phyloP scores from a whole-genome alignment of 345 rosid genomes.

The Arabidopsis suecica region DNA sequence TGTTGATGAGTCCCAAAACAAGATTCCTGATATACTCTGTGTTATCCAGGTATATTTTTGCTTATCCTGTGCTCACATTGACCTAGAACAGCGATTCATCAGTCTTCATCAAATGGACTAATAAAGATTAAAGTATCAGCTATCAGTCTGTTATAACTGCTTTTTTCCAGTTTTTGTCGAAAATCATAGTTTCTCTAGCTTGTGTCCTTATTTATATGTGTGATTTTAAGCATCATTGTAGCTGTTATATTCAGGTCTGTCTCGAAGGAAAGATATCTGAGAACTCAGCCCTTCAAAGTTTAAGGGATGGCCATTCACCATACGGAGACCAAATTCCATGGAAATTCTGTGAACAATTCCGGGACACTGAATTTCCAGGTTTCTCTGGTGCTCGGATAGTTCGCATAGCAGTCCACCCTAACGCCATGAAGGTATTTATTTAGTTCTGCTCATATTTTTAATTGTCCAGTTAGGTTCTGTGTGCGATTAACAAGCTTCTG shows the following conservation, averaged over 20 bases:
- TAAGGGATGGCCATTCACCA: slow-evolving; percentile 82
- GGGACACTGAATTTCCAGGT: slow-evolving; percentile 78
- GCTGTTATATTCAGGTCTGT: slow-evolving; percentile 57
- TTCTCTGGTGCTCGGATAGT: slow-evolving; percentile 98
- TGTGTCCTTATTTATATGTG: slow-evolving; percentile 7
- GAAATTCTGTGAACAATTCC: slow-evolving; percentile 93
- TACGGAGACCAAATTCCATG: slow-evolving; percentile 98
- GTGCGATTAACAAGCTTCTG: slow-evolving; percentile 32
- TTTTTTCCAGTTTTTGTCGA: neutral
- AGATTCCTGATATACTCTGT: slow-evolving; percentile 92
- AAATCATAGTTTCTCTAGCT: slow-evolving; percentile 9
- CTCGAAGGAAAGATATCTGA: slow-evolving; percentile 95
- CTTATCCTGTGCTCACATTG: neutral
- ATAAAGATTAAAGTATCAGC: neutral
- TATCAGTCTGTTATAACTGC: slow-evolving; percentile 24
- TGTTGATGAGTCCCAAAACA: slow-evolving; percentile 84
- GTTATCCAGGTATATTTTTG: slow-evolving; percentile 78
- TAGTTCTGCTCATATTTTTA: slow-evolving; percentile 1
- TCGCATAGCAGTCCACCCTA: slow-evolving; percentile 98
- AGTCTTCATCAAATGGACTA: slow-evolving; percentile 12
- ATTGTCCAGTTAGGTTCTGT: slow-evolving; percentile 30
- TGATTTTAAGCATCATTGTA: slow-evolving; percentile 25
- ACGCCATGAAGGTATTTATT: slow-evolving; percentile 81
- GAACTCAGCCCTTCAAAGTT: slow-evolving; percentile 77
- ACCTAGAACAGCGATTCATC: neutral